Conservation (phyloP, 768 basidiomycete species). For the Flagelloscypha sp. region DNA sequence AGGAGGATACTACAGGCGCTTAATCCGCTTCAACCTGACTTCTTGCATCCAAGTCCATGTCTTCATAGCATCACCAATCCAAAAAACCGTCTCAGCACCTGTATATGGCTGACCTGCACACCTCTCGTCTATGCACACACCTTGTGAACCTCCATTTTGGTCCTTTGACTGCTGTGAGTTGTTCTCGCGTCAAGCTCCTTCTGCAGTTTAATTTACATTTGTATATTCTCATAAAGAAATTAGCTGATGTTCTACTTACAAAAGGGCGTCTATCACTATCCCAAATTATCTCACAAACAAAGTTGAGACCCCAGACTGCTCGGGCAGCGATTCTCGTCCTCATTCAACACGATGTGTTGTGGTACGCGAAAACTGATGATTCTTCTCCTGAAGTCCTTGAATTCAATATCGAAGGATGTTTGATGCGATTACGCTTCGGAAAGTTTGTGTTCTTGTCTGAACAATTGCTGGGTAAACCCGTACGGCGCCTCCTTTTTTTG, state of each 20-base stretch:
- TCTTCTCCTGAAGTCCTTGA: constrained; percentile 74
- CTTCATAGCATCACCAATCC: no score
- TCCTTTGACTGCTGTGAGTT: constrained; percentile 51
- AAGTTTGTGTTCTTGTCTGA: constrained; percentile 70
- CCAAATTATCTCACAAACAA: constrained; percentile 63
- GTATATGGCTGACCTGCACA: constrained; percentile 60
- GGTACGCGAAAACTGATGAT: constrained; percentile 71
- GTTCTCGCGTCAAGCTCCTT: neutral
- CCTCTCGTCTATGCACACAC: constrained; percentile 50
- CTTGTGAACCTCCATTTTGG: constrained; percentile 63
- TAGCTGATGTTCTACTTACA: constrained; percentile 66
- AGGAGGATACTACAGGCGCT: no score
- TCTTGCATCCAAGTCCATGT: no score
- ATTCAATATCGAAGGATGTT: constrained; percentile 75
- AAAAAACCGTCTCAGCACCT: no score
- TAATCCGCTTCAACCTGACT: no score
- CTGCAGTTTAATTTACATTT: neutral
- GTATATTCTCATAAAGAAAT: constrained; percentile 37
- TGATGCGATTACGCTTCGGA: constrained; percentile 77
- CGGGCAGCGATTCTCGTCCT: constrained; percentile 69
- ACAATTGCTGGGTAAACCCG: constrained; percentile 60
- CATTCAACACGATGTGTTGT: constrained; percentile 86
- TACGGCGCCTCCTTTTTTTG: constrained; percentile 27
- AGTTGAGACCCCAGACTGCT: constrained; percentile 56
- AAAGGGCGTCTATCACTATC: constrained; percentile 72